A percentile compares a stretch with the other conserved stretches of the same genome.
phyloP scores from a whole-genome alignment of 352 stramenopile species.

The Pythium vanterpoolii region DNA sequence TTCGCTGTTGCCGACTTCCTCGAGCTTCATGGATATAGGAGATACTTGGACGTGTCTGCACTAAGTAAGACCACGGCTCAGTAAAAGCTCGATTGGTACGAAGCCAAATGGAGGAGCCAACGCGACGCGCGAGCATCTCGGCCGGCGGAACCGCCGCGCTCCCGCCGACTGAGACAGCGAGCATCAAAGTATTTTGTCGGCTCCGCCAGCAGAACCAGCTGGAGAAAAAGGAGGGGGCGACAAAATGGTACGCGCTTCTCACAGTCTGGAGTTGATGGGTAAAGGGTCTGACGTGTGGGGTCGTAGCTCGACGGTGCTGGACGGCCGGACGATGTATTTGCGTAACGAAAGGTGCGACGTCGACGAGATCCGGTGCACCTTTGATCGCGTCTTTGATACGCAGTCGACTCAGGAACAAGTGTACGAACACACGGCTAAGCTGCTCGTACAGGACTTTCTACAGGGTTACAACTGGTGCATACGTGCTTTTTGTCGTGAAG shows the following conservation, averaged over 20 bases:
- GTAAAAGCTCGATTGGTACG: neutral
- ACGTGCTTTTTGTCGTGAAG: neutral
- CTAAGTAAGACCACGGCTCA: neutral
- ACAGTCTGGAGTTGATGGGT: neutral
- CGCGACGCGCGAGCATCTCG: slow-evolving; percentile 11
- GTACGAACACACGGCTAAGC: slow-evolving; percentile 64
- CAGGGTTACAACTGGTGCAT: slow-evolving; percentile 81
- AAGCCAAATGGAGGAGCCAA: slow-evolving; percentile 9
- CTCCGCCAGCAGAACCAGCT: slow-evolving; percentile 75
- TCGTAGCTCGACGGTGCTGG: slow-evolving; percentile 50
- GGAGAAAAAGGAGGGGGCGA: slow-evolving; percentile 57
- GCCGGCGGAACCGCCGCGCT: too few relatives aligned
- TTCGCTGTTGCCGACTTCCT: too few relatives aligned
- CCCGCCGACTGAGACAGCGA: slow-evolving; percentile 18
- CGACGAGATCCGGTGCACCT: slow-evolving; percentile 72
- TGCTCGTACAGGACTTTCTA: slow-evolving; percentile 61
- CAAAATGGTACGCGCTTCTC: slow-evolving; percentile 41
- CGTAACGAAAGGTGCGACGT: slow-evolving; percentile 68
- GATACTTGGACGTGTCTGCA: too few relatives aligned
- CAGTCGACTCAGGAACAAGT: slow-evolving; percentile 63
- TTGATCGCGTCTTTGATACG: slow-evolving; percentile 65
- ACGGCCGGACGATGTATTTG: slow-evolving; percentile 53
- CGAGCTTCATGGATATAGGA: too few relatives aligned
- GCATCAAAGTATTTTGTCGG: slow-evolving; percentile 77
- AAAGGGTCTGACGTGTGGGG: slow-evolving; percentile 2